A percentile compares a stretch with the other conserved stretches of the same genome.
Evolutionary conservation across 2,329 filamentous ascomycete species (phyloP).

Genomic region (Colletotrichum lupini): DNA sequence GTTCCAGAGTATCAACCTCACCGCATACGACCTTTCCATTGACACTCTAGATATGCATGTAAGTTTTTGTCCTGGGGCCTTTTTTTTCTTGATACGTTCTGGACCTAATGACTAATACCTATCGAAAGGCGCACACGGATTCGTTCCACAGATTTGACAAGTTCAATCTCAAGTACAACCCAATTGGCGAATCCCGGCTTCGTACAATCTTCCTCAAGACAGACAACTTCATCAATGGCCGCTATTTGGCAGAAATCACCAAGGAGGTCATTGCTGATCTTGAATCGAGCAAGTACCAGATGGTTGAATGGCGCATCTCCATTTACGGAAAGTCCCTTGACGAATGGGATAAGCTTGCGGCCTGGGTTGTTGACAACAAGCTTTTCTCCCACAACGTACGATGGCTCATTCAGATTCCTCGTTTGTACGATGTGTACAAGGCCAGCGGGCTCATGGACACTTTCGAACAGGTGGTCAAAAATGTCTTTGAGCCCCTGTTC

Average conservation of each 20-base stretch:
- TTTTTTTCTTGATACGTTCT: background rate
- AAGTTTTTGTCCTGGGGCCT: slow-evolving; percentile 48
- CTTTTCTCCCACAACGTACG: slow-evolving; percentile 97
- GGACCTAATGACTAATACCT: background rate
- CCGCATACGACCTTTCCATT: slow-evolving; percentile 96
- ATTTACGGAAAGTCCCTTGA: slow-evolving; percentile 93
- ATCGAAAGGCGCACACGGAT: slow-evolving; percentile 84
- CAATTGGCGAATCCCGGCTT: slow-evolving; percentile 92
- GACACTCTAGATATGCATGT: slow-evolving; percentile 99
- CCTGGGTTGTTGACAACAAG: slow-evolving; percentile 98
- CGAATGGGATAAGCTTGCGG: slow-evolving; percentile 97
- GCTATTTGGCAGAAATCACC: slow-evolving; percentile 96
- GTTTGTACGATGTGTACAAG: slow-evolving; percentile 96
- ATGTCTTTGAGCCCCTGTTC: slow-evolving; percentile 93
- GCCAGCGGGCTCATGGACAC: slow-evolving; percentile 85
- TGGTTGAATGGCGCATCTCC: slow-evolving; percentile 99
- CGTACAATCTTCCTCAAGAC: slow-evolving; percentile 99
- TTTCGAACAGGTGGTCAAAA: slow-evolving; percentile 90
- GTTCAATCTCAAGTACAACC: slow-evolving; percentile 99
- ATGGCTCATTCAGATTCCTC: slow-evolving; percentile 95
- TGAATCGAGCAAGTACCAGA: slow-evolving; percentile 99
- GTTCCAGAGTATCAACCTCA: slow-evolving; percentile 96
- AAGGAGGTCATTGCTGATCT: slow-evolving; percentile 98
- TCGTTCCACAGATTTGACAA: slow-evolving; percentile 99
- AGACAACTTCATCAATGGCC: slow-evolving; percentile 95